Percentiles rank a stretch among this genome's conserved stretches.
Conservation (phyloP, 306 rosid species). For the Trifolium subterraneum region DNA sequence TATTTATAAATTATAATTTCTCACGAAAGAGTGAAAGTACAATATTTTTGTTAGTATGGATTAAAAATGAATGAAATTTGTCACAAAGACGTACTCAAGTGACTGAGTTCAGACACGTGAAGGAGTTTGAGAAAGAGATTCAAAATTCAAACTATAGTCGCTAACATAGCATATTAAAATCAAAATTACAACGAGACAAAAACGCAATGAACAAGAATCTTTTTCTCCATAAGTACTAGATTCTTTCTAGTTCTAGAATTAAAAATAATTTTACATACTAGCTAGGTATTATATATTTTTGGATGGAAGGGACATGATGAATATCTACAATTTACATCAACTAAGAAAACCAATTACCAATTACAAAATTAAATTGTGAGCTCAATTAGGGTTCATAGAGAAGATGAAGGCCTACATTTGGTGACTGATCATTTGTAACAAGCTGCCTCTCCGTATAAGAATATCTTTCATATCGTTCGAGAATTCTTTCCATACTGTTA, state of each 20-base stretch:
- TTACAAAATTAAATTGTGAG: not conserved
- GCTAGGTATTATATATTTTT: not conserved
- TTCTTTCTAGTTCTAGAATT: not conserved
- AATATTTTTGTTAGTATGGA: not conserved
- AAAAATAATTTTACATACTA: not conserved
- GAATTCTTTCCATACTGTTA: slow-evolving; percentile 80
- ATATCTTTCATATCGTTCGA: slow-evolving; percentile 87
- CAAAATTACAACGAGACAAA: not conserved
- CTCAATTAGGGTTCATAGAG: not conserved
- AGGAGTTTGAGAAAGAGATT: not conserved
- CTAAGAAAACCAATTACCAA: not conserved
- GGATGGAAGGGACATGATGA: not conserved
- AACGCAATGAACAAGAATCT: not conserved
- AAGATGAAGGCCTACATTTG: slow-evolving; percentile 51
- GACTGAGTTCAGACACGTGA: not conserved
- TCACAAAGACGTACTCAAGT: not conserved
- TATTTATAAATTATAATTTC: not conserved
- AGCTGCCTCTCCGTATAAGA: slow-evolving; percentile 73
- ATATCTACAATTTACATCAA: not conserved
- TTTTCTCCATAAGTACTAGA: not conserved
- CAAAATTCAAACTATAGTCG: not conserved
- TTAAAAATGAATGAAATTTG: not conserved
- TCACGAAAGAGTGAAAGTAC: not conserved
- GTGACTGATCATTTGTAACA: slow-evolving; percentile 46
- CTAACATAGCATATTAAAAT: not conserved